A percentile compares a stretch with the other conserved stretches of the same genome.
Evolutionary conservation across 1,284 basidiomycete species (phyloP).

Genomic region (Leccinum pallidistipes): DNA sequence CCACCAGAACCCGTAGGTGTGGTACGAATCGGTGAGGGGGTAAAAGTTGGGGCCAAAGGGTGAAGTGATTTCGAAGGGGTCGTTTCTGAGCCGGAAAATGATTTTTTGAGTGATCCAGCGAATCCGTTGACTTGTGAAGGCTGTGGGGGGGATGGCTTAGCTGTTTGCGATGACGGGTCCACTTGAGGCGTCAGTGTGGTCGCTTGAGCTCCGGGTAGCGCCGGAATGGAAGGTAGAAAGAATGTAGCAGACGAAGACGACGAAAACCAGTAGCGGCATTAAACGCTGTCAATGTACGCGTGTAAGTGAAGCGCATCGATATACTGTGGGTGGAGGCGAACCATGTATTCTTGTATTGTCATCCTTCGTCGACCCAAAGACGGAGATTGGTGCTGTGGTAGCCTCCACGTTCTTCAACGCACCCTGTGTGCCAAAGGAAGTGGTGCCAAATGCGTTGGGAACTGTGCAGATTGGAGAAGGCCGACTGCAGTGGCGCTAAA

Average conservation of each 20-base stretch:
- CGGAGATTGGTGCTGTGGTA: conserved; percentile 4
- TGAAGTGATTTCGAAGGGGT: conserved; percentile 22
- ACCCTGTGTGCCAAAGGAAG: conserved; percentile 21
- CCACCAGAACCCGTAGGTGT: neutral
- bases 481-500: conserved; percentile 30
- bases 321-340: neutral
- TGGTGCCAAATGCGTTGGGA: conserved; percentile 36
- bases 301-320: neutral
- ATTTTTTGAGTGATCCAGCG: neutral
- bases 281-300: neutral
- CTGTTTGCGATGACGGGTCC: conserved; percentile 1
- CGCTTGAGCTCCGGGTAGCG: neutral
- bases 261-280: conserved; percentile 6
- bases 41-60: conserved; percentile 33
- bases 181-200: conserved; percentile 1
- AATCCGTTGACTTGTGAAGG: conserved; percentile 5
- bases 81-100: conserved; percentile 7
- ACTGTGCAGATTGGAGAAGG: conserved; percentile 43
- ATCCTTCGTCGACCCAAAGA: conserved; percentile 23
- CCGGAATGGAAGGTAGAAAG: conserved; percentile 1
- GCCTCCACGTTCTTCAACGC: conserved; percentile 3
- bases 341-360: conserved; percentile 15
- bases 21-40: conserved; percentile 7
- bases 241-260: conserved; percentile 23
- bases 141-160: neutral